Base-by-base conservation (phyloP, 768 basidiomycete genomes). In the Boletales sp. region DNA sequence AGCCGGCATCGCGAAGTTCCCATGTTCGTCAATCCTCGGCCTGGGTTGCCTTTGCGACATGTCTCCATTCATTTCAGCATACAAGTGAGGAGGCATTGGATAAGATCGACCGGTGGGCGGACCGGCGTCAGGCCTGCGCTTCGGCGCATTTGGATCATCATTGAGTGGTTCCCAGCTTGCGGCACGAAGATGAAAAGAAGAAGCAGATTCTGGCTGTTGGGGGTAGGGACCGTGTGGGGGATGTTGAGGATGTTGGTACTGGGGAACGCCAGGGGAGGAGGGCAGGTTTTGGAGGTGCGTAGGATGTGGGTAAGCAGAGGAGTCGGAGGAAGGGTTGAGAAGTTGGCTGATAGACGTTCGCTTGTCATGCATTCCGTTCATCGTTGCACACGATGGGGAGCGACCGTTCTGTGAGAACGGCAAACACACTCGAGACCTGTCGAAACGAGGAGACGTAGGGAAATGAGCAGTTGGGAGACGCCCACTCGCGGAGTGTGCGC, bases 171-270 rank as follows among this genome's bases (percentile, higher is more conserved):
- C 75, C 83, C 84, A 86, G 58, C 67, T 81, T 6, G 84, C 84
- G 11, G 82, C 79, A 36, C 81, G 75, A n/a, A 86, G 76, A 59
- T 79, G 74, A 57, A 74, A 86, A 19, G 75, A 64, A 11, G 70
- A 47, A 11, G 48, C 55, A 31, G 69, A 58, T 1, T 67, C 68
- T 11, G 58, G 60, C 9, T 67, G 62, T 4, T 52, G 66, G 3
- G 64, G 43, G 35, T 70, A 70, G 19, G 57, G 59, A 13, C 42
- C 43, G 15, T 62, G 68, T 2, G 53, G 61, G 2, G 66, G 63
- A 18, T 62, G 57, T 5, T 55, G 60, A 11, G 57, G 55, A 45
- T 70, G 67, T 14, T 64, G 68, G 50, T 65, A 64, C 49, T 59
- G 58, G 41, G 62, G 43, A 51, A 68, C 48, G 18, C 43, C 58